Conservation (phyloP, 805 yeast genomes). For the Ogataea methanolica region DNA sequence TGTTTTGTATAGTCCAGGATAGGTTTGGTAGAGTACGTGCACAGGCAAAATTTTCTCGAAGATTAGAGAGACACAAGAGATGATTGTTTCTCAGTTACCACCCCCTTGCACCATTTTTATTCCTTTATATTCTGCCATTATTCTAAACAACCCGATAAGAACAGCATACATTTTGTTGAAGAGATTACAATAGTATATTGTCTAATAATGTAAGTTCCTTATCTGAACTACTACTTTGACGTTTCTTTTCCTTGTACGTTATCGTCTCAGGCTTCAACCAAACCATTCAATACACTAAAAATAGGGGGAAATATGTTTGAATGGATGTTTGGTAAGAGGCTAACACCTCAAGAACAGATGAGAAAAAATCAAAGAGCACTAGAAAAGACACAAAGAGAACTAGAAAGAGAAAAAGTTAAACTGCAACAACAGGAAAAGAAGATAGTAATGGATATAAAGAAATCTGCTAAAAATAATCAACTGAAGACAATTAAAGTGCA, state of each 20-base stretch:
- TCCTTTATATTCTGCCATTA: neutral
- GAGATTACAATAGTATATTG: too few relatives aligned
- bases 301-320: conserved; percentile 48
- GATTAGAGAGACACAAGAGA: too few relatives aligned
- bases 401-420: conserved; percentile 81
- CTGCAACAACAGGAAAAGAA: conserved; percentile 91
- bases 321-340: conserved; percentile 93
- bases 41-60: neutral
- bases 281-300: neutral
- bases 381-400: conserved; percentile 90
- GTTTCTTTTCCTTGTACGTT: too few relatives aligned
- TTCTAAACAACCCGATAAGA: neutral
- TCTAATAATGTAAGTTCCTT: too few relatives aligned
- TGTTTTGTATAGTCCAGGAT: neutral
- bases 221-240: too few relatives aligned
- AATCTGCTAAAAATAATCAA: conserved; percentile 87
- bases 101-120: neutral
- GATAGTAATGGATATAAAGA: conserved; percentile 78
- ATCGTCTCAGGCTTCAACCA: too few relatives aligned
- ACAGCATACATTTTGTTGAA: neutral
- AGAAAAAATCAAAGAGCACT: conserved; percentile 94
- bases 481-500: conserved; percentile 86
- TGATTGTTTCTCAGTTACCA: neutral
- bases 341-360: conserved; percentile 92
- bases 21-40: neutral